Base-by-base conservation (phyloP, 1,139 yeast species). In the Meyerozyma carpophila region DNA sequence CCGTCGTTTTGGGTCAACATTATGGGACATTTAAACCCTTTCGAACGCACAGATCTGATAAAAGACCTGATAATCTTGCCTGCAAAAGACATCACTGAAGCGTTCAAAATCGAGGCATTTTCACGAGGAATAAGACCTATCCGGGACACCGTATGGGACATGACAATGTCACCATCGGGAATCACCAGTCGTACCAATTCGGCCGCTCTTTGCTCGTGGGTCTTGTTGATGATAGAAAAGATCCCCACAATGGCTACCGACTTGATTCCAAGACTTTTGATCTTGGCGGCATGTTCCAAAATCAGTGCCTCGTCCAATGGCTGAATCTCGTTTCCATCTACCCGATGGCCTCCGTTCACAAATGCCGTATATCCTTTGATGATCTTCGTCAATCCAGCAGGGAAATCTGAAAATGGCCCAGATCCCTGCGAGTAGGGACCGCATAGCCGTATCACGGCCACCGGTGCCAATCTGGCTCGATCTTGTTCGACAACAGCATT, bases 401-500 rank as follows among this genome's bases (percentile, higher is more conserved):
- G 76, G 45, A 71, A 68, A 49, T 71, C 72, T 16, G 68, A 57
- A 48, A 68, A 71, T 3, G 76, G 75, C 2, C 62, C 65, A 8
- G 62, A 50, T 9, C 59, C 54, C 5, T 49, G 49, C 2, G 72
- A 60, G 44, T 66, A 71, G 3, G 69, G 66, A 1, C 73, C 69
- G 43, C 68, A 64, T 14, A 71, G 45, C 44, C 76, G 54, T 9
- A 70, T 37, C 3, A 70, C 73, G 1, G 72, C 75, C 13, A 70
- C 74, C 34, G 52, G 56, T n/a, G 64, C 68, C 45, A 70, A 50
- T 18, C 71, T 51, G 8, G 66, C 62, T 16, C 51, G 48, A 48
- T 70, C 75, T 42, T 67, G 63, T 45, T 70, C 76, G 8, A 71
- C 58, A 14, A 71, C 71, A 3, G 75, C 74, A 55, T 70, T 70